These are phyloP conservation scores for Ogataea kodamae DNA, from an alignment of 805 yeast species.

Conservation along the genomic window DNA sequence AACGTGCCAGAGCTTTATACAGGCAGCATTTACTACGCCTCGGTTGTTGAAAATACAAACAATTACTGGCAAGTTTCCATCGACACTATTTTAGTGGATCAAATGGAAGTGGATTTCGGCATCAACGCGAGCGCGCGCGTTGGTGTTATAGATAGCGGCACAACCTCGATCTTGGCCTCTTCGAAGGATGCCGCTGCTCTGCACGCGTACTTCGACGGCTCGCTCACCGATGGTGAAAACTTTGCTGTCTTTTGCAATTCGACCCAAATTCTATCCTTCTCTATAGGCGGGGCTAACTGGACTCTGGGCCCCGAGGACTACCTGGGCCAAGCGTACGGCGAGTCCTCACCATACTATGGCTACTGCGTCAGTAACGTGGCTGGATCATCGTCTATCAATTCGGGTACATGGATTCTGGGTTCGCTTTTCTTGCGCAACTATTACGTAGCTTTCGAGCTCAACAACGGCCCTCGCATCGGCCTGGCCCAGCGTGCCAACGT, in stretches of 20 bases:
- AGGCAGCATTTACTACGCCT: constrained; percentile 41
- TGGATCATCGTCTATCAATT: constrained; percentile 42
- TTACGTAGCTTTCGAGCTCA: constrained; percentile 57
- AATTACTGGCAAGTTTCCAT: constrained; percentile 53
- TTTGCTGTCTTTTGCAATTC: constrained; percentile 59
- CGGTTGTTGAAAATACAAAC: constrained; percentile 31
- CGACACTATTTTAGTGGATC: constrained; percentile 36
- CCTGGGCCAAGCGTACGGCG: constrained; percentile 45
- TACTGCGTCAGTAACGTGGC: constrained; percentile 64
- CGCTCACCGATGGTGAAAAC: constrained; percentile 58
- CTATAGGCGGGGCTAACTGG: constrained; percentile 44
- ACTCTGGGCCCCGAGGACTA: constrained; percentile 42
- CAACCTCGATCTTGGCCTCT: constrained; percentile 58
- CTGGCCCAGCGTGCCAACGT: constrained; percentile 44
- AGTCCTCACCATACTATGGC: constrained; percentile 37
- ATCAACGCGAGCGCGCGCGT: constrained; percentile 30
- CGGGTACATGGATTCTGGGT: constrained; percentile 58
- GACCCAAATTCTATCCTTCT: constrained; percentile 38
- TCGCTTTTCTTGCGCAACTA: constrained; percentile 55
- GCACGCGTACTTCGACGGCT: constrained; percentile 48
- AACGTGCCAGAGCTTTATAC: constrained; percentile 35
- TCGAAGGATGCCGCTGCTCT: constrained; percentile 49
- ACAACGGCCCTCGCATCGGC: constrained; percentile 46
- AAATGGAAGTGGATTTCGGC: constrained; percentile 17
- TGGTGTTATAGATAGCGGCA: constrained; percentile 63